These are phyloP conservation scores for Annulohypoxylon truncatum DNA, from an alignment of 2,329 filamentous ascomycete species.

Conservation along the genomic window DNA sequence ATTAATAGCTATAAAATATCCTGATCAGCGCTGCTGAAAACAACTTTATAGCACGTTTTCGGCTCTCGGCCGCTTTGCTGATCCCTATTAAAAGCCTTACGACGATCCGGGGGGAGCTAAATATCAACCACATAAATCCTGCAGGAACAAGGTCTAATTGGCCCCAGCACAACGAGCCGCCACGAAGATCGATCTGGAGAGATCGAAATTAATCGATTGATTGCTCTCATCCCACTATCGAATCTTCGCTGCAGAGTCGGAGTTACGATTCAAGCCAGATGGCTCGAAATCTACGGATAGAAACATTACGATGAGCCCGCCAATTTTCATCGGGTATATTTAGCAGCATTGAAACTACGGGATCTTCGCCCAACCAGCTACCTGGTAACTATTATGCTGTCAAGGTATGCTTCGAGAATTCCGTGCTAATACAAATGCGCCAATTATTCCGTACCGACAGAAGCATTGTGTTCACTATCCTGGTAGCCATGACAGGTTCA, in stretches of 20 bases:
- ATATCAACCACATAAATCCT: constrained; percentile 33
- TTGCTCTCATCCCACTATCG: constrained; percentile 11
- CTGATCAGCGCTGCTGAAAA: constrained; percentile 17
- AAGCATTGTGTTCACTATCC: background rate
- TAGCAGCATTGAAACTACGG: background rate
- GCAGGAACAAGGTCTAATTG: constrained; percentile 29
- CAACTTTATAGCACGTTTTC: constrained; percentile 13
- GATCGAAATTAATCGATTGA: constrained; percentile 19
- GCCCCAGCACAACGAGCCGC: constrained; percentile 21
- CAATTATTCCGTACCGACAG: background rate
- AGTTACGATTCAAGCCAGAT: constrained; percentile 1
- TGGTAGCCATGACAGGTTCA: background rate
- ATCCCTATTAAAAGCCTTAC: constrained; percentile 30
- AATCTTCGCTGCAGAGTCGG: background rate
- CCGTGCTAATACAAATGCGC: background rate
- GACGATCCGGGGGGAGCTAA: constrained; percentile 38
- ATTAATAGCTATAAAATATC: constrained; percentile 28
- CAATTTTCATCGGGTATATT: background rate
- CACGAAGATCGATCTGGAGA: constrained; percentile 37
- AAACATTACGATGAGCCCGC: background rate
- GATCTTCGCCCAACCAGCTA: background rate
- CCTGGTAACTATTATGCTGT: background rate
- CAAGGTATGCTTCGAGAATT: background rate
- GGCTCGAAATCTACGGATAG: background rate
- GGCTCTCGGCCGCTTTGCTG: constrained; percentile 26